A percentile compares a stretch with the other conserved stretches of the same genome.
These are phyloP conservation scores for Phialocephala subalpina DNA, from an alignment of 2,329 filamentous ascomycete genomes.

Conservation along the genomic window DNA sequence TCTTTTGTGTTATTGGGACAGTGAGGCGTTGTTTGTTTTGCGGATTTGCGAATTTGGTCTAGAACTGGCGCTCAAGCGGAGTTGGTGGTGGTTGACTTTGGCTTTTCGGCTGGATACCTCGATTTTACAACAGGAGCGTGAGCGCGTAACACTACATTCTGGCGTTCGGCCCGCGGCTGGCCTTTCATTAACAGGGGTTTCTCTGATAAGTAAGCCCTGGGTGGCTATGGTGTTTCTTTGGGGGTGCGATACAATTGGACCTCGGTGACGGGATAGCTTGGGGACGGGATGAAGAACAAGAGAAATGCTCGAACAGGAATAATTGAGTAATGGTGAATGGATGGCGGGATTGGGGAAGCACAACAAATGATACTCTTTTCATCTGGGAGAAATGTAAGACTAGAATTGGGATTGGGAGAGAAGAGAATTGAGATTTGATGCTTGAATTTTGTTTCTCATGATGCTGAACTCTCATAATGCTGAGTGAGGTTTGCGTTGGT, in stretches of 20 bases:
- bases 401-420: not conserved
- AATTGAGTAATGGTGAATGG: conserved; percentile 7
- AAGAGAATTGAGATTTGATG: not conserved
- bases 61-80: not conserved
- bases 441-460: not conserved
- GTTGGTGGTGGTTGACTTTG: not conserved
- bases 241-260: not conserved
- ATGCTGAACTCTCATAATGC: not conserved
- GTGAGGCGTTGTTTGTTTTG: not conserved
- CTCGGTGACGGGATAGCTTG: not conserved
- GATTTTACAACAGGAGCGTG: not conserved
- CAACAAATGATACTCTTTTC: no score
- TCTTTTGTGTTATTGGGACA: conserved; percentile 1
- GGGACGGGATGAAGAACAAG: not conserved
- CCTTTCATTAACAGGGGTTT: not conserved
- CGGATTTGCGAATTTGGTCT: not conserved
- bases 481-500: not conserved
- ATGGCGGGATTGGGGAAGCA: no score
- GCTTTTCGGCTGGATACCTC: not conserved
- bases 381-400: not conserved
- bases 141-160: not conserved
- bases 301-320: conserved; percentile 2
- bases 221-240: not conserved
- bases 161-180: conserved; percentile 7
- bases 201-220: not conserved